Conservation (phyloP, 202 grass and related monocot genomes). For the Zizania palustris region DNA sequence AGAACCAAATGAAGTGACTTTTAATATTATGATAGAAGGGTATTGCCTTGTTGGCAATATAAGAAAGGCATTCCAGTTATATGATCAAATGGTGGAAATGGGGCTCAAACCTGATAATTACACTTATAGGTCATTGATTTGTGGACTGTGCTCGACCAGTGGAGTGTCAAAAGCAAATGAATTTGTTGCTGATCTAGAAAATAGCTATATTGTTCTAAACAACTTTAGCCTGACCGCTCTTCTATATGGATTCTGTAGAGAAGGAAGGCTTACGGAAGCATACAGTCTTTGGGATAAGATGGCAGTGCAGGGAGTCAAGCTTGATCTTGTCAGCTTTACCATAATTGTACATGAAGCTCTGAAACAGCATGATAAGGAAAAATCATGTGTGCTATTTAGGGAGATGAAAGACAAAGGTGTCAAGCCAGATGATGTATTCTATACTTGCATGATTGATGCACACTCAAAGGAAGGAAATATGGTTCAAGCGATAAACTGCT, state of each 20-base stretch:
- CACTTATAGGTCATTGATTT: constrained; percentile 74
- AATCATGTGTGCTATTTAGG: constrained; percentile 43
- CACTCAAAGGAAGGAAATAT: constrained; percentile 71
- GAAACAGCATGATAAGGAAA: constrained; percentile 51
- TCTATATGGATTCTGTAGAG: constrained; percentile 77
- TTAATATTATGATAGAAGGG: constrained; percentile 93
- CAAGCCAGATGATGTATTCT: constrained; percentile 68
- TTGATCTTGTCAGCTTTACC: constrained; percentile 73
- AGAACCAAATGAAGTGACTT: constrained; percentile 74
- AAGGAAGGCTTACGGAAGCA: constrained; percentile 63
- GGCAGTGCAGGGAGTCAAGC: constrained; percentile 55
- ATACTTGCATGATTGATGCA: constrained; percentile 75
- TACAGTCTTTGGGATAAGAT: constrained; percentile 71
- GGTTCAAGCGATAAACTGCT: constrained; percentile 57
- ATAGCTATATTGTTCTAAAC: constrained; percentile 50
- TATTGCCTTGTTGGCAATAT: constrained; percentile 63
- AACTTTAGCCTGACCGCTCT: constrained; percentile 73
- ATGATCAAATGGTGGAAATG: constrained; percentile 73
- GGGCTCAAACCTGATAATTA: constrained; percentile 82
- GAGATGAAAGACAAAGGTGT: constrained; percentile 66
- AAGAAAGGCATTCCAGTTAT: constrained; percentile 70
- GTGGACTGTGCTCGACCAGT: constrained; percentile 57
- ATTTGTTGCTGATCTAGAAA: constrained; percentile 61
- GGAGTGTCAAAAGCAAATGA: constrained; percentile 59
- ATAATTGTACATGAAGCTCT: constrained; percentile 60